Percentiles rank a stretch among this genome's conserved stretches.
Evolutionary conservation across 2,329 filamentous ascomycete species (phyloP).

Genomic region (Epichloe baconii): DNA sequence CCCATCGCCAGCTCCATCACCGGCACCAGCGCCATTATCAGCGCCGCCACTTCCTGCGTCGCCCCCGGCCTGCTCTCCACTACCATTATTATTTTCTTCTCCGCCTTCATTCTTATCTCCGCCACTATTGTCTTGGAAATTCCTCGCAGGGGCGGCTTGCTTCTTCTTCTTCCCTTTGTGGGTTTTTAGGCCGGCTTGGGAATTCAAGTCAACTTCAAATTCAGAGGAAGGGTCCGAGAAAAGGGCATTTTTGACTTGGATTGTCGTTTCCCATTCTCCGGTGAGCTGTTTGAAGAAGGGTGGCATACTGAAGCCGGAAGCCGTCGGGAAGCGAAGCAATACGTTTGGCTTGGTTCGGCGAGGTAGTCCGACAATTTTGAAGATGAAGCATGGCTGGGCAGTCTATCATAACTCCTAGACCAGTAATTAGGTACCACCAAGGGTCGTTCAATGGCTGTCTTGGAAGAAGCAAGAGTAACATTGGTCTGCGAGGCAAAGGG

Average conservation of each 20-base stretch:
- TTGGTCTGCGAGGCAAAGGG: neutral
- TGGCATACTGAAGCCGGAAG: neutral
- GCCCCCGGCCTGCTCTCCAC: slow-evolving; percentile 4
- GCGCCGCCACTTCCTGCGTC: neutral
- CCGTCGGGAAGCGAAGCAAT: slow-evolving; percentile 5
- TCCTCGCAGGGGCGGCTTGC: slow-evolving; percentile 5
- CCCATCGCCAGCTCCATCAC: slow-evolving; percentile 1
- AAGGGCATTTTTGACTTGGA: slow-evolving; percentile 2
- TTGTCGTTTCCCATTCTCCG: neutral
- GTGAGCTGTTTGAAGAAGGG: neutral
- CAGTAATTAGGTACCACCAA: slow-evolving; percentile 2
- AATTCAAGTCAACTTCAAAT: slow-evolving; percentile 12
- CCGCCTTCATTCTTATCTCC: slow-evolving; percentile 3
- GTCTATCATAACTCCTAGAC: neutral
- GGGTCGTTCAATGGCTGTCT: neutral
- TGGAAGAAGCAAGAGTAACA: neutral
- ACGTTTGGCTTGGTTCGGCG: neutral
- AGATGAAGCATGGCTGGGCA: neutral
- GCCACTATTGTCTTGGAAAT: slow-evolving; percentile 5
- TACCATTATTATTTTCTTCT: slow-evolving; percentile 4
- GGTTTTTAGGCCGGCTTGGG: slow-evolving; percentile 7
- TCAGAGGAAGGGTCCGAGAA: slow-evolving; percentile 11
- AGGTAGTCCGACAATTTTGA: neutral
- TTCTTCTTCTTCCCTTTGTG: slow-evolving; percentile 12
- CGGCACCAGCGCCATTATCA: slow-evolving; percentile 2